Percentiles rank a stretch among this genome's conserved stretches.
phyloP scores from a whole-genome alignment of 768 basidiomycete genomes.

The Kwoniella sp. region DNA sequence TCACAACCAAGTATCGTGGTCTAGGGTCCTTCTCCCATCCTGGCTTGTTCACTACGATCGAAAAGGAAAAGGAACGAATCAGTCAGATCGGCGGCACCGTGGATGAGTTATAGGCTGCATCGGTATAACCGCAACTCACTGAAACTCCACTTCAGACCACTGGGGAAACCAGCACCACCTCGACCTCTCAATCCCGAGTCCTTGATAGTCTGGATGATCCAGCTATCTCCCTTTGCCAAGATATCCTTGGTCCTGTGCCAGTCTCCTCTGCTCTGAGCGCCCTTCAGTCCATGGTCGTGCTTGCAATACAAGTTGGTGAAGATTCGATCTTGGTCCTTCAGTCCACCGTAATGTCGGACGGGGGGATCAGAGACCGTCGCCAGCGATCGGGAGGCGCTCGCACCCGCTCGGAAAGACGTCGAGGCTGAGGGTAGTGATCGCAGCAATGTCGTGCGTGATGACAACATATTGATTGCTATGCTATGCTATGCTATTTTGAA shows the following conservation, averaged over 20 bases:
- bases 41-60: constrained; percentile 90
- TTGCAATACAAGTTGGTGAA: constrained; percentile 87
- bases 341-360: constrained; percentile 84
- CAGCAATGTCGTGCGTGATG: not conserved
- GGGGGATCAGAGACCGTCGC: constrained; percentile 63
- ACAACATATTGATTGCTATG: not conserved
- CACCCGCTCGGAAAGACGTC: not conserved
- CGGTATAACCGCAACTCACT: constrained; percentile 29
- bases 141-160: constrained; percentile 83
- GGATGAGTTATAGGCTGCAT: not conserved
- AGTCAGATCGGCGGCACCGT: not conserved
- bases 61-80: not conserved
- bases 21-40: constrained; percentile 92
- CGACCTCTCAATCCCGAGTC: constrained; percentile 93
- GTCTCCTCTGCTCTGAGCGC: constrained; percentile 89
- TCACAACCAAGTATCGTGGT: constrained; percentile 94
- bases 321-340: constrained; percentile 70
- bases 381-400: constrained; percentile 43
- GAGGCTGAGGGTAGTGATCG: not conserved
- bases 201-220: constrained; percentile 96
- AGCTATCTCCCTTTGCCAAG: constrained; percentile 87
- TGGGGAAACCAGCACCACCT: constrained; percentile 95
- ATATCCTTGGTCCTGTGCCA: constrained; percentile 99
- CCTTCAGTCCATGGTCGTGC: constrained; percentile 91
- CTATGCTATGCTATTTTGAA: not conserved